Conservation (phyloP, 2,329 filamentous ascomycete genomes). For the Gaeumannomyces tritici region DNA sequence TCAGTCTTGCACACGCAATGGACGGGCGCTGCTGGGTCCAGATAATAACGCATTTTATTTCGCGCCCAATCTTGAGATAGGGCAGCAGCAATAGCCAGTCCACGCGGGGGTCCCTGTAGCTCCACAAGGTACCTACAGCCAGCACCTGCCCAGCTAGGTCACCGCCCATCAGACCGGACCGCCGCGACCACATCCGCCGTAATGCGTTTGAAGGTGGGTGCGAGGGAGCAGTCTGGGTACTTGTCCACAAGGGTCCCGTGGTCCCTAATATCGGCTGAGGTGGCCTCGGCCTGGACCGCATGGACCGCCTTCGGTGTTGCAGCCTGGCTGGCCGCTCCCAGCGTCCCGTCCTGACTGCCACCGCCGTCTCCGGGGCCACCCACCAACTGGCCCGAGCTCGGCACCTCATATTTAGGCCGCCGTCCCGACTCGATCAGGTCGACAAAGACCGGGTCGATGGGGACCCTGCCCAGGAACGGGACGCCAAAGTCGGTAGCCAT, state of each 20-base stretch:
- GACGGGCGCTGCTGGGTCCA: too few species aligned
- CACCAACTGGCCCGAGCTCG: background rate
- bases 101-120: too few species aligned
- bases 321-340: too few species aligned
- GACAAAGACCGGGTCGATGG: constrained; percentile 89
- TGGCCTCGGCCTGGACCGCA: constrained; percentile 13
- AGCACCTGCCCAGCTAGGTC: too few species aligned
- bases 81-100: too few species aligned
- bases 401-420: constrained; percentile 52
- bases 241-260: constrained; percentile 53
- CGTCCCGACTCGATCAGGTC: constrained; percentile 69
- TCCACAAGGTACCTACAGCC: too few species aligned
- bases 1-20: too few species aligned
- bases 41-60: too few species aligned
- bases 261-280: constrained; percentile 20
- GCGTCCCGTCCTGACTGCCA: background rate
- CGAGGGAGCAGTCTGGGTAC: constrained; percentile 63
- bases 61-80: too few species aligned
- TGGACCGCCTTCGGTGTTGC: constrained; percentile 13
- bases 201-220: constrained; percentile 58
- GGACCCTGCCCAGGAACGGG: constrained; percentile 75
- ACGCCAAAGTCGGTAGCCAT: constrained; percentile 86
- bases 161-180: background rate
- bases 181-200: constrained; percentile 38
- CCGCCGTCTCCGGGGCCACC: background rate